These are phyloP conservation scores for Phaseolus lunatus DNA, from an alignment of 306 rosid species.

Conservation along the genomic window DNA sequence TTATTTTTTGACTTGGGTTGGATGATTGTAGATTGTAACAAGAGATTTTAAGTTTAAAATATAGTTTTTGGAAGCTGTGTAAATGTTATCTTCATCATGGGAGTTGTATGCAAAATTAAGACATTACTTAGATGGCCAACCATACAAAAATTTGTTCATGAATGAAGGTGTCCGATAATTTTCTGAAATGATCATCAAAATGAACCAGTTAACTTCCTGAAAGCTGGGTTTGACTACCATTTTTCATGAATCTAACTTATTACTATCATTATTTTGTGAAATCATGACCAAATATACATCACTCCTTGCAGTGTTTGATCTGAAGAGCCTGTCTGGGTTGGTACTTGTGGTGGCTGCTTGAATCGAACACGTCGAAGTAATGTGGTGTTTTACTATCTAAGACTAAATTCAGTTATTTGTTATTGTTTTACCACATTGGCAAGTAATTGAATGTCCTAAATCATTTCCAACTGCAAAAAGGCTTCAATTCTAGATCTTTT, in stretches of 20 bases:
- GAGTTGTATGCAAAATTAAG: not conserved
- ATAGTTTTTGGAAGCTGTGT: conserved; percentile 13
- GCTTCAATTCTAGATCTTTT: not conserved
- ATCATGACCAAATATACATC: conserved; percentile 4
- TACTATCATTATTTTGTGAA: not conserved
- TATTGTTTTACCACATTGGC: conserved; percentile 6
- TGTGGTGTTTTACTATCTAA: conserved; percentile 14
- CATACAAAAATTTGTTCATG: not conserved
- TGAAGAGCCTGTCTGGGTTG: not conserved
- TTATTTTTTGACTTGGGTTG: not conserved
- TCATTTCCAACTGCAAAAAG: not conserved
- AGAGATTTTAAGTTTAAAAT: conserved; percentile 2
- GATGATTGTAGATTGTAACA: conserved; percentile 20
- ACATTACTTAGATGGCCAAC: conserved; percentile 5
- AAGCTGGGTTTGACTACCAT: not conserved
- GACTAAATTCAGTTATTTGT: not conserved
- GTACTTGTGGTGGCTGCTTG: conserved; percentile 7
- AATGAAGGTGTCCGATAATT: not conserved
- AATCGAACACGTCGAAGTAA: not conserved
- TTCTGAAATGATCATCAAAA: not conserved
- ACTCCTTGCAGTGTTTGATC: not conserved
- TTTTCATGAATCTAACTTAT: not conserved
- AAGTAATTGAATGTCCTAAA: not conserved
- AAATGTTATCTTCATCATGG: not conserved
- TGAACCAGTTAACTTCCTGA: not conserved